phyloP scores from a whole-genome alignment of 805 yeast genomes.

The Monosporozyma solicola region DNA sequence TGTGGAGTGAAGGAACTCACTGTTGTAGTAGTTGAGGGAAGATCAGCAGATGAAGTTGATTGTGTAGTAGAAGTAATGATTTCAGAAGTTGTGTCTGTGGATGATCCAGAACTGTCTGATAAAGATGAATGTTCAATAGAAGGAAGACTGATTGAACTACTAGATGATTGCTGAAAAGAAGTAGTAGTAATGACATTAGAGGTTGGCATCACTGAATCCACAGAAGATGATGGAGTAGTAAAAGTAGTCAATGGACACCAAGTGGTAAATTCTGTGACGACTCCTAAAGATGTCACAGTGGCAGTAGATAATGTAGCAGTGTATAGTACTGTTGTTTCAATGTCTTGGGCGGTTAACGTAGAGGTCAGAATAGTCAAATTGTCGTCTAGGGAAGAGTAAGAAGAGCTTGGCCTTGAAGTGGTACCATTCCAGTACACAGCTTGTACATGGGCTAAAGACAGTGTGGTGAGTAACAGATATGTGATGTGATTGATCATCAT shows the following conservation, averaged over 20 bases:
- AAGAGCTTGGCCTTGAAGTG: not conserved
- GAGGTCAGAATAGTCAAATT: slow-evolving; percentile 2
- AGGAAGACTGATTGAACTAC: no score
- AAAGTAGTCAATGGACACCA: slow-evolving; percentile 29
- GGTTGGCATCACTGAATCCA: no score
- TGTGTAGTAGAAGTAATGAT: no score
- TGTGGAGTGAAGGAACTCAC: no score
- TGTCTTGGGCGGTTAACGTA: slow-evolving; percentile 2
- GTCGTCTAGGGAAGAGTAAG: not conserved
- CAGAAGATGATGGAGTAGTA: not conserved
- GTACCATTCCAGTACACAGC: slow-evolving; percentile 2
- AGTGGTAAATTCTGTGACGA: slow-evolving; percentile 27
- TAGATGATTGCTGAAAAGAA: no score
- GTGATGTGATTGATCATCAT: not conserved
- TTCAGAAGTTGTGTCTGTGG: no score
- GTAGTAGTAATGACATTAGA: no score
- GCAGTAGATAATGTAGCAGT: slow-evolving; percentile 10
- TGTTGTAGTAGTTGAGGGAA: no score
- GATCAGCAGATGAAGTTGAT: no score
- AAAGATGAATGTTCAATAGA: no score
- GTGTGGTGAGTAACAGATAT: not conserved
- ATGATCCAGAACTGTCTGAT: no score
- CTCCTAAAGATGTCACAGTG: slow-evolving; percentile 18
- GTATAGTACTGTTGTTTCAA: not conserved
- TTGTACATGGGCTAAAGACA: not conserved